Evolutionary conservation across 306 rosid genomes (phyloP).

Genomic region (Hippophae gyantsensis): DNA sequence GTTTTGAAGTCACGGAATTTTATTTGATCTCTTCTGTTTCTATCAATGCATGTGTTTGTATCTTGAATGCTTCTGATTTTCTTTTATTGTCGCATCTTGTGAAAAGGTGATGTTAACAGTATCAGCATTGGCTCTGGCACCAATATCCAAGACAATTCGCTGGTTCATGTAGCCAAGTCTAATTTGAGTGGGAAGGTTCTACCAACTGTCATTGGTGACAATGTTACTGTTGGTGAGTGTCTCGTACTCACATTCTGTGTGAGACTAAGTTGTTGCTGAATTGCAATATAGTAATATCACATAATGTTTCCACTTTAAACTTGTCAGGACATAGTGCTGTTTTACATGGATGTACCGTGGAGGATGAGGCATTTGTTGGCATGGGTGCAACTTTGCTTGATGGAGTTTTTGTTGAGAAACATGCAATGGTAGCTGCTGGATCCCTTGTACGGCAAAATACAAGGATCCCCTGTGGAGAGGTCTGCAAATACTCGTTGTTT

Average conservation of each 20-base stretch:
- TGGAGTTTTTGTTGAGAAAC: conserved; percentile 77
- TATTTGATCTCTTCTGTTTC: background rate
- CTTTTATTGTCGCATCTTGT: conserved; percentile 10
- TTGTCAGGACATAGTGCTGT: conserved; percentile 79
- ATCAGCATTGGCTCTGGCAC: conserved; percentile 83
- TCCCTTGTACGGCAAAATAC: conserved; percentile 92
- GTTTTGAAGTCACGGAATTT: background rate
- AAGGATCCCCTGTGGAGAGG: conserved; percentile 93
- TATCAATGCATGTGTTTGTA: background rate
- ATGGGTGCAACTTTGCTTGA: conserved; percentile 95
- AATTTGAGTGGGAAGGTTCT: conserved; percentile 83
- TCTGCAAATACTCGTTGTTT: conserved; percentile 18
- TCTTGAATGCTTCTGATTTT: background rate
- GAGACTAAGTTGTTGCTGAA: conserved; percentile 8
- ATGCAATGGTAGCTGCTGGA: conserved; percentile 96
- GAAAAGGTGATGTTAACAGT: conserved; percentile 79
- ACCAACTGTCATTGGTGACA: conserved; percentile 79
- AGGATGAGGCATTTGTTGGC: conserved; percentile 95
- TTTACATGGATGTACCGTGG: conserved; percentile 85
- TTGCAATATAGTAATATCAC: conserved; percentile 16
- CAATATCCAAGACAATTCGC: conserved; percentile 93
- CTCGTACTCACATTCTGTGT: conserved; percentile 17
- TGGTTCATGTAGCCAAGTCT: conserved; percentile 86
- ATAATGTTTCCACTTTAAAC: conserved; percentile 11
- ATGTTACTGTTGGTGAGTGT: conserved; percentile 87